Percentiles rank a stretch among this genome's conserved stretches.
phyloP scores from a whole-genome alignment of 805 yeast species.

The Teunomyces cretensis region DNA sequence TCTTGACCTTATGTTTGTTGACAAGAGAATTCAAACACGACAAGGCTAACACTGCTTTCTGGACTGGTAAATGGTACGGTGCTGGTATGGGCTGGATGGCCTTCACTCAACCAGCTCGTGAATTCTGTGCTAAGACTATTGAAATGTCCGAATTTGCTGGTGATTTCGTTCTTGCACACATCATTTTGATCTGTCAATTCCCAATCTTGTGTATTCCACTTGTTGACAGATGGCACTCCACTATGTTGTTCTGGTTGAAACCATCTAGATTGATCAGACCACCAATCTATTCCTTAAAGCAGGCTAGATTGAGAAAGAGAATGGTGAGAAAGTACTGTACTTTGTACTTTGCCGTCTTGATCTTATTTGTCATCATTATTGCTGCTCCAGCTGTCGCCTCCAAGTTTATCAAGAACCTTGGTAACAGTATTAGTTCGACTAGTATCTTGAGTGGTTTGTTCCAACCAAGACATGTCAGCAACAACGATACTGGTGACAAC shows the following conservation, averaged over 20 bases:
- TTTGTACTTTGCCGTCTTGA: conserved; percentile 69
- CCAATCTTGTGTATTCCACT: conserved; percentile 84
- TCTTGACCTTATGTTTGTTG: conserved; percentile 72
- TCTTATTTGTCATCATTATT: conserved; percentile 71
- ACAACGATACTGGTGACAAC: conserved; percentile 78
- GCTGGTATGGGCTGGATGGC: conserved; percentile 92
- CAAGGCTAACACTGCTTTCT: conserved; percentile 95
- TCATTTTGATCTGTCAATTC: conserved; percentile 81
- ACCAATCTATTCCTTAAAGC: conserved; percentile 95
- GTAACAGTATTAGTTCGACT: conserved; percentile 26
- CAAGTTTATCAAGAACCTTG: conserved; percentile 45
- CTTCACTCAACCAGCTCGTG: conserved; percentile 94
- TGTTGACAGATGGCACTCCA: conserved; percentile 96
- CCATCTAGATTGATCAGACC: conserved; percentile 97
- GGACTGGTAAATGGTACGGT: conserved; percentile 99
- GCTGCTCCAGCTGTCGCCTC: conserved; percentile 92
- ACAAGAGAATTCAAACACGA: conserved; percentile 97
- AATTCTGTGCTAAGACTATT: conserved; percentile 87
- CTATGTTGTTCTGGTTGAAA: conserved; percentile 97
- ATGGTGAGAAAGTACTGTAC: conserved; percentile 93
- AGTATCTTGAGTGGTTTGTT: conserved; percentile 64
- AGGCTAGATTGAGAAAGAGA: conserved; percentile 93
- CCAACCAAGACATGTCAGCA: conserved; percentile 81
- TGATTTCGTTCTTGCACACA: conserved; percentile 91
- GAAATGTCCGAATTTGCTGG: conserved; percentile 96